Evolutionary conservation across 371 early-diverging fungal species (phyloP), one percentile per base, ranked within the genome.

Genomic region (Apophysomyces trapeziformis): DNA sequence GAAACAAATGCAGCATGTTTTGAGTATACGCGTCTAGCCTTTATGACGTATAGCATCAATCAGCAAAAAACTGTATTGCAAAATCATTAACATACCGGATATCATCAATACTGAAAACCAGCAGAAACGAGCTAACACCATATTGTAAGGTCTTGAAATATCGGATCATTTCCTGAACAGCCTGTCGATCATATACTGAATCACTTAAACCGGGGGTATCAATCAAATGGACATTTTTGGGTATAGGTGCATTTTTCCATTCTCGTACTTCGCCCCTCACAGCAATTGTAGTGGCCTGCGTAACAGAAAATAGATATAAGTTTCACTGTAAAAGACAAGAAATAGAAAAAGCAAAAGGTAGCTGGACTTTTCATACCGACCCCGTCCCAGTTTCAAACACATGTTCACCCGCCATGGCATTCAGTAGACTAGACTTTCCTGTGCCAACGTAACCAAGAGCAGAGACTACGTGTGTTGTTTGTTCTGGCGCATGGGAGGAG

Each of bases 21-120:
- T 87, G 86, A 2, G 86, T 84, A 65, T 85, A 87, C 35, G 85
- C 86, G 65, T 87, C 88, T 64, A 87, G 65, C 64, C 86, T 84
- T 60, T 44, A 11, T 38, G 21, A 44, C n/a, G 16, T 18, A 46
- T 45, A 35, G 32, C 18, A 46, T 56, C 18, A 57, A 21, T 44
- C 38, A 62, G 7, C 38, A 18, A 32, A 39, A 21, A 18, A 5
- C 46, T 4, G 12, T 50, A 13, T 21, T 18, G 26, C 13, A 18
- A 39, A 7, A 12, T 12, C 65, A 43, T 26, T 2, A 26, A 2
- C 32, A 1, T 76, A 74, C 81, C 82, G 69, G 38, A 76, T 78
- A 67, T 83, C 83, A 45, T 83, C 74, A 37, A 86, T 84, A 41
- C 84, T 86, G 60, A 87, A 85, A 0, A 87, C 88, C 4, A 87